These are phyloP conservation scores for Penicillium griseofulvum DNA, from an alignment of 2,329 filamentous ascomycete genomes.

Conservation along the genomic window DNA sequence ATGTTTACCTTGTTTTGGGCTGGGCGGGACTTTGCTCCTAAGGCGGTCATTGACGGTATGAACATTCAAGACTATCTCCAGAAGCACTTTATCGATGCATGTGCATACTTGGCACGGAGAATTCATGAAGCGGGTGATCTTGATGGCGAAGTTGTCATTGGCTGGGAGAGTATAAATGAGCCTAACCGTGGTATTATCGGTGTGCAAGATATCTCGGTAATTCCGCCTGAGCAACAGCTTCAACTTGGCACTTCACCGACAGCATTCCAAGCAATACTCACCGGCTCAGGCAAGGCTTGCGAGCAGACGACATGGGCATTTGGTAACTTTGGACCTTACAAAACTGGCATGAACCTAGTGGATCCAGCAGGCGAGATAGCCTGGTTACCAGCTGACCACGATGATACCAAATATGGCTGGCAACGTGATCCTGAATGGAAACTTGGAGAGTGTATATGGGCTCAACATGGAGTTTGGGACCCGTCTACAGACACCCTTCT, in stretches of 20 bases:
- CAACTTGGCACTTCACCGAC: slow-evolving; percentile 93
- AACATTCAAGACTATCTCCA: slow-evolving; percentile 98
- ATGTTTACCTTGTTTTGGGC: slow-evolving; percentile 95
- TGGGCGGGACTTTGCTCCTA: slow-evolving; percentile 87
- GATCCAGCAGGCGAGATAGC: slow-evolving; percentile 82
- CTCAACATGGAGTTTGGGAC: slow-evolving; percentile 95
- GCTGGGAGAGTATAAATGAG: slow-evolving; percentile 96
- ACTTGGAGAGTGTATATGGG: slow-evolving; percentile 93
- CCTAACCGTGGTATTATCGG: slow-evolving; percentile 86
- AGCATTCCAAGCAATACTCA: slow-evolving; percentile 88
- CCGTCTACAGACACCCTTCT: slow-evolving; percentile 71
- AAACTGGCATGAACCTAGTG: slow-evolving; percentile 76
- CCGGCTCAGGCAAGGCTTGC: slow-evolving; percentile 83
- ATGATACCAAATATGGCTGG: slow-evolving; percentile 87
- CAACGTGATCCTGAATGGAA: slow-evolving; percentile 85
- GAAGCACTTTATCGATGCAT: slow-evolving; percentile 77
- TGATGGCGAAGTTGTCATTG: slow-evolving; percentile 81
- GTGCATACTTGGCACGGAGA: slow-evolving; percentile 73
- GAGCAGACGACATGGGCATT: slow-evolving; percentile 93
- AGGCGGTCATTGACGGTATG: slow-evolving; percentile 87
- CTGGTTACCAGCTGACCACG: slow-evolving; percentile 79
- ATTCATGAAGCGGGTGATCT: slow-evolving; percentile 89
- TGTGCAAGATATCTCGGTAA: slow-evolving; percentile 72
- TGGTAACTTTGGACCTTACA: slow-evolving; percentile 87
- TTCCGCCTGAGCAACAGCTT: slow-evolving; percentile 83